Evolutionary conservation across 768 basidiomycete genomes (phyloP).

Genomic region (Tubosaeta sp.): DNA sequence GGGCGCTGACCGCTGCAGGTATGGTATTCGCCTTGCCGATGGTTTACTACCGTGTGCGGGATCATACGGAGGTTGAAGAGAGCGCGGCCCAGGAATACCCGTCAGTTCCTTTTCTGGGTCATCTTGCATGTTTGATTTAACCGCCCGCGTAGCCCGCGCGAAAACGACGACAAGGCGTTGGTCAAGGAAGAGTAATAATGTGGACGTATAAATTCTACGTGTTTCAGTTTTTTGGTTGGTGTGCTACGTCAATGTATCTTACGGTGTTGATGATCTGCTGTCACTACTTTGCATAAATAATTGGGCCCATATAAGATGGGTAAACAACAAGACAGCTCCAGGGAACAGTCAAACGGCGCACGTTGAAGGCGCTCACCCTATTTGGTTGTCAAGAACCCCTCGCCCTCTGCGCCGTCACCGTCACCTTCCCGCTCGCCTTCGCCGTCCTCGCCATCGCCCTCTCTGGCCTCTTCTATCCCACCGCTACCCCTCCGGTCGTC

Average conservation of each 20-base stretch:
- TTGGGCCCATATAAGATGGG: not conserved
- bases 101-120: conserved; percentile 32
- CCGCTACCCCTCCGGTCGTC: conserved; percentile 39
- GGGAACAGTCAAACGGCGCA: not conserved
- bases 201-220: not conserved
- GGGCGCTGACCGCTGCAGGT: conserved; percentile 61
- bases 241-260: not conserved
- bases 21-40: conserved; percentile 68
- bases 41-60: conserved; percentile 65
- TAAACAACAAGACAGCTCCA: not conserved
- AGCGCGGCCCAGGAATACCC: conserved; percentile 42
- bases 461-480: conserved; percentile 22
- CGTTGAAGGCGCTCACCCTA: not conserved
- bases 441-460: conserved; percentile 25
- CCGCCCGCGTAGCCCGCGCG: not conserved
- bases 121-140: no score
- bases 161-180: not conserved
- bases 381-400: conserved; percentile 28
- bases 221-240: not conserved
- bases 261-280: not conserved
- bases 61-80: conserved; percentile 48
- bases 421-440: conserved; percentile 20
- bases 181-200: not conserved
- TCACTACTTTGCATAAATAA: not conserved
- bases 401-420: conserved; percentile 30